Conservation (phyloP, 495 filamentous ascomycete species). For the Poronia punctata region DNA sequence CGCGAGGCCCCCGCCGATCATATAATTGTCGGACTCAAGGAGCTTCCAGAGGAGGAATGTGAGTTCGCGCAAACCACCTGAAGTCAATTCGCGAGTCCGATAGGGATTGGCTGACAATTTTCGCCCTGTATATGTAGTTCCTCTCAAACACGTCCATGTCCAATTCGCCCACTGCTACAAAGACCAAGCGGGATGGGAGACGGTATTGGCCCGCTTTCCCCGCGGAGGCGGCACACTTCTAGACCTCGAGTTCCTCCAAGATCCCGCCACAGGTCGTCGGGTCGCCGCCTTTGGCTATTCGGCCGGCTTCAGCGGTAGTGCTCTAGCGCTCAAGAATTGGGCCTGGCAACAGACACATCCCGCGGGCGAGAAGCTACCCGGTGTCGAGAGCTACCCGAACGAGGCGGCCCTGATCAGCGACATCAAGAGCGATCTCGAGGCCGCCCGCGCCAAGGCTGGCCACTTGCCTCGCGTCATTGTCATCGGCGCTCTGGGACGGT, state of each 20-base stretch:
- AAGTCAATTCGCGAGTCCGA: too few species aligned
- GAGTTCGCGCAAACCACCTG: conserved; percentile 20
- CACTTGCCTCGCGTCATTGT: conserved; percentile 49
- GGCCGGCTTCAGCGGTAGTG: conserved; percentile 75
- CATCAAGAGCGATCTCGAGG: conserved; percentile 59
- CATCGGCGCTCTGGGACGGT: conserved; percentile 71
- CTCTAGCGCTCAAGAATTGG: conserved; percentile 79
- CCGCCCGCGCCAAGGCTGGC: conserved; percentile 41
- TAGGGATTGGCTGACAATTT: conserved; percentile 8
- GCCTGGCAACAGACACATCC: conserved; percentile 75
- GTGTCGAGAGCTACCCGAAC: conserved; percentile 68
- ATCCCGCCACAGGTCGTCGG: conserved; percentile 60
- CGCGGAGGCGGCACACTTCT: conserved; percentile 76
- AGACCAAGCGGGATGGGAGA: conserved; percentile 75
- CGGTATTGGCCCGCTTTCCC: conserved; percentile 72
- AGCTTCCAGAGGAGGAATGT: conserved; percentile 80
- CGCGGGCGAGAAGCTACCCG: conserved; percentile 54
- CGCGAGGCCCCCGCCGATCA: conserved; percentile 63
- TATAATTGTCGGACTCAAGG: conserved; percentile 89
- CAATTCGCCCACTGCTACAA: conserved; percentile 61
- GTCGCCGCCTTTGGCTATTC: conserved; percentile 73
- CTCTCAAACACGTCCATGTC: conserved; percentile 79
- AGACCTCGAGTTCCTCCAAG: conserved; percentile 88
- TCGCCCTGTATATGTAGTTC: conserved; percentile 39
- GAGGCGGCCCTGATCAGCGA: conserved; percentile 65